Evolutionary conservation across 2,329 filamentous ascomycete species (phyloP), one percentile per base, ranked within the genome.

Genomic region (Pseudomassariella vexata): DNA sequence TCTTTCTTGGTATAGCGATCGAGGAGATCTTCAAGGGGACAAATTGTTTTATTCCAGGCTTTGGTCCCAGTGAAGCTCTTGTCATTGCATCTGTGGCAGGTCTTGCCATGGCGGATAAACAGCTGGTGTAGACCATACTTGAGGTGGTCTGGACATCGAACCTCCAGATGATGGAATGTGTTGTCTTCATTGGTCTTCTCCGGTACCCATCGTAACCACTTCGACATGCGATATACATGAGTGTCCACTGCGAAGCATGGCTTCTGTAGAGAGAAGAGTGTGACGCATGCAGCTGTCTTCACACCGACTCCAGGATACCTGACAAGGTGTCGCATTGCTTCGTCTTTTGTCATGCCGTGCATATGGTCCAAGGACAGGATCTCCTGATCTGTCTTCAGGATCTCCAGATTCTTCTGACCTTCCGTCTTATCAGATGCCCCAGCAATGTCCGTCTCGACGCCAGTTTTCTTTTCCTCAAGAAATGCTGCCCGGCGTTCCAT

Each of bases 191-290:
- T 62, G 2, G 66, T 63, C 9, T 58, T 61, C 2, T 50, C 43
- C 2, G 82, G 83, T 7, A 67, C 60, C 73, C 73, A 77, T 3
- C 63, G 60, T 11, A 77, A 56, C 62, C 70, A 71, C 28, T 59
- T 64, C 25, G 65, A 65, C 36, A 73, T 59, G 15, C 70, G 63
- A 43, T 63, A 62, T 22, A 76, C 70, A 41, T 77, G 73, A 0
- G 72, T 76, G 43, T 76, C 73, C 2, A 76, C 71, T 1, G 73
- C 71, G 43, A 76, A 76, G 45, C 68, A 68, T 4, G 68, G 66
- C 18, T 60, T 53, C 37, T 63, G 63, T 30, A 76, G 56, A 45
- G 68, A 73, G 47, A 76, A 76, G 9, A 76, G 57, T n/a, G 70
- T 53, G 10, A 75, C 68, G 32, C 73, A 77, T 11, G 70, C 65